Evolutionary conservation across 805 yeast species (phyloP).

Genomic region (Jamesozyma piceae): DNA sequence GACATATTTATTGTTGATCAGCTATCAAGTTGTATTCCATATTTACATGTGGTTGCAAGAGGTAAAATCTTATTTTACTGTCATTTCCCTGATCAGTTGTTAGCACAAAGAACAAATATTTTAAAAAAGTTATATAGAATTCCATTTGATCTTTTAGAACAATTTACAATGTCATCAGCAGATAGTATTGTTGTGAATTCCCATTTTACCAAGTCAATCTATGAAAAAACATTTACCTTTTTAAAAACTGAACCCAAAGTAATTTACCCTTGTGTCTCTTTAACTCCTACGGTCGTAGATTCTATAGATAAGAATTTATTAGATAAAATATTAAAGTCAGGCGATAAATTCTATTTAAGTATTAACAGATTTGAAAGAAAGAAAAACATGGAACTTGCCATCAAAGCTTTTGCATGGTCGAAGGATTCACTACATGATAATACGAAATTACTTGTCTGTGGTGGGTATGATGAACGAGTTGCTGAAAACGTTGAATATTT

Average conservation of each 20-base stretch:
- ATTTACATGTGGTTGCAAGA: constrained; percentile 40
- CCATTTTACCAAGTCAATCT: constrained; percentile 65
- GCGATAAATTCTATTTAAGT: constrained; percentile 46
- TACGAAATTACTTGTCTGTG: constrained; percentile 62
- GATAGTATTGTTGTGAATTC: constrained; percentile 85
- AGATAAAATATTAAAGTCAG: constrained; percentile 8
- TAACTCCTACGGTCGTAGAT: constrained; percentile 24
- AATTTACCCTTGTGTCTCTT: constrained; percentile 58
- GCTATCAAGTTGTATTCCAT: constrained; percentile 68
- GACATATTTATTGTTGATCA: constrained; percentile 85
- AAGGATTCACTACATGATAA: constrained; percentile 20
- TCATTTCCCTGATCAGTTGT: constrained; percentile 87
- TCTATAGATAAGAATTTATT: constrained; percentile 14
- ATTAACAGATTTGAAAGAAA: constrained; percentile 84
- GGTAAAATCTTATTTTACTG: constrained; percentile 71
- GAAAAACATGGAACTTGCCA: constrained; percentile 73
- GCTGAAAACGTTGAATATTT: constrained; percentile 68
- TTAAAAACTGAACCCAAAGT: constrained; percentile 25
- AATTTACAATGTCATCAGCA: constrained; percentile 63
- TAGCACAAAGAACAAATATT: constrained; percentile 49
- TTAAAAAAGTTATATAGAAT: constrained; percentile 59
- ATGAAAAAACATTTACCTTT: constrained; percentile 51
- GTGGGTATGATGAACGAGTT: constrained; percentile 80
- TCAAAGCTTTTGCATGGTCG: constrained; percentile 49
- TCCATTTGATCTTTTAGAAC: constrained; percentile 82